Percentiles rank a stretch among this genome's conserved stretches.
These are phyloP conservation scores for Picochlorum sp. DNA, from an alignment of 139 green algal genomes.

Conservation along the genomic window DNA sequence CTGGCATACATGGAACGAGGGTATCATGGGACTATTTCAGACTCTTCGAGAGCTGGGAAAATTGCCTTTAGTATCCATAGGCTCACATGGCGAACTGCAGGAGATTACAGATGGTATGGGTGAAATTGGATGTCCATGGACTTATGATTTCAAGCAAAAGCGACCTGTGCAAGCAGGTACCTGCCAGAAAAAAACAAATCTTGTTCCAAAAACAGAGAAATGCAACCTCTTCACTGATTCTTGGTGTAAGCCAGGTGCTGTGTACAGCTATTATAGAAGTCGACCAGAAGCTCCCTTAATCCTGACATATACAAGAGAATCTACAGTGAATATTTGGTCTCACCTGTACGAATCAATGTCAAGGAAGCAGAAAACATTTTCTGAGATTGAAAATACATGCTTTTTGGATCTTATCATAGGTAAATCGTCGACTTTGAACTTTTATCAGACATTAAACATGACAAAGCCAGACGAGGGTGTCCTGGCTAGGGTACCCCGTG, in stretches of 20 bases:
- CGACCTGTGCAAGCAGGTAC: not conserved
- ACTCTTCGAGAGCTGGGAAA: constrained; percentile 23
- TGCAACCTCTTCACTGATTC: not conserved
- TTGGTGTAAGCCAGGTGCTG: not conserved
- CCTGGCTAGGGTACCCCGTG: not conserved
- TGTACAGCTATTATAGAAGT: constrained; percentile 9
- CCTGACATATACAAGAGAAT: constrained; percentile 10
- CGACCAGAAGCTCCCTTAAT: constrained; percentile 13
- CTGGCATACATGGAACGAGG: constrained; percentile 14
- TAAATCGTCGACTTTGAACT: constrained; percentile 29
- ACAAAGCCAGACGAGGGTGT: not conserved
- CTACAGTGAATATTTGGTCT: constrained; percentile 19
- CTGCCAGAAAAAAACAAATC: not conserved
- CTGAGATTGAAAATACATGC: constrained; percentile 13
- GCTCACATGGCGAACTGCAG: constrained; percentile 6
- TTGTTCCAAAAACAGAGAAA: not conserved
- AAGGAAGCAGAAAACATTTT: constrained; percentile 6
- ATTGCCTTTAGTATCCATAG: constrained; percentile 20
- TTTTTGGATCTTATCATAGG: constrained; percentile 18
- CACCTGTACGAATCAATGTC: constrained; percentile 24
- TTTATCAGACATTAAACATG: constrained; percentile 20
- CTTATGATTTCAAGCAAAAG: not conserved
- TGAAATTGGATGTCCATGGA: not conserved
- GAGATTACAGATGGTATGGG: constrained; percentile 5
- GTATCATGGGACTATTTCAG: constrained; percentile 15